Evolutionary conservation across 768 basidiomycete genomes (phyloP), one percentile per base, ranked within the genome.

Genomic region (Cyathus striatus): DNA sequence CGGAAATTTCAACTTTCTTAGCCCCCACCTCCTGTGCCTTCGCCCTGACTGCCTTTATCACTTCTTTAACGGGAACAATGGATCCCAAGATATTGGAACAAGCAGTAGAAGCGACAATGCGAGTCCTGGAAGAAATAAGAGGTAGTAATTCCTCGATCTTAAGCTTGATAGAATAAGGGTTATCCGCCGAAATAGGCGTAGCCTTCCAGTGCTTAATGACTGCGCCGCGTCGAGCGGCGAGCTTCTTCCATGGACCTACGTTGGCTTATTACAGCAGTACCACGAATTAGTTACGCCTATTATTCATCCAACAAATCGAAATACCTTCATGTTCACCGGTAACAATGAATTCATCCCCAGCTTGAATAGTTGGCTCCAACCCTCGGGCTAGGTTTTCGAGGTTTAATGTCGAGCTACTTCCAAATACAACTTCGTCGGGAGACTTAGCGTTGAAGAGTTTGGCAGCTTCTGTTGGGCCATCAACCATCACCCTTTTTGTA

Each of bases 261-360:
- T 91, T 90, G 2, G 88, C 86, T 87, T 13, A 16, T 27, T n/a
- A n/a, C n/a, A n/a, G n/a, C n/a, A n/a, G n/a, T n/a, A n/a, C n/a
- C n/a, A n/a, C n/a, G n/a, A n/a, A n/a, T n/a, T n/a, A n/a, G n/a
- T n/a, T n/a, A n/a, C n/a, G n/a, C n/a, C n/a, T n/a, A n/a, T n/a
- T n/a, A n/a, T n/a, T n/a, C n/a, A n/a, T n/a, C n/a, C n/a, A n/a
- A n/a, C n/a, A n/a, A n/a, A n/a, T n/a, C 9, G 27, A 30, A 30
- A n/a, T 27, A 87, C 85, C 79, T 70, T 91, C 87, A 49, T 91
- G 88, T 54, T 90, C 88, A 1, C 75, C 77, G 0, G 83, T 85
- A n/a, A 89, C 56, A 42, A 91, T 79, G 43, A 90, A 79, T 59
- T 90, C 87, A 45, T 89, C 87, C 3, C 76, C 83, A 1, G 62